Evolutionary conservation across 768 basidiomycete species (phyloP).

Genomic region (Rhizopogon vesiculosus): DNA sequence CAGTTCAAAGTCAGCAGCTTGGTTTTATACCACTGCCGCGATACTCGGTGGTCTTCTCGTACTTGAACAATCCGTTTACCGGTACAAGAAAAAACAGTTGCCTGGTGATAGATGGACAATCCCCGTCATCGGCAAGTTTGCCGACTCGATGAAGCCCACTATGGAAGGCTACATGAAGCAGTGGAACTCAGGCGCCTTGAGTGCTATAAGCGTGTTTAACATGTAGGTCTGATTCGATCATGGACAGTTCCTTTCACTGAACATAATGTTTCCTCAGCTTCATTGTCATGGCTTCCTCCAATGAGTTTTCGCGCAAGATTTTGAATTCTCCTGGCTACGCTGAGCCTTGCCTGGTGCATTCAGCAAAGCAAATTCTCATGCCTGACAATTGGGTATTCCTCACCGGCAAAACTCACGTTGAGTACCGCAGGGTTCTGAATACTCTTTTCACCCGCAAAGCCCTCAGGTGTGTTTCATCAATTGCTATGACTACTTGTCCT

Average conservation of each 20-base stretch:
- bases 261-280: constrained; percentile 52
- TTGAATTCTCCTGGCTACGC: constrained; percentile 90
- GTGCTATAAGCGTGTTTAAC: constrained; percentile 93
- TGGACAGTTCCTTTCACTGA: background rate
- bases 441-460: constrained; percentile 92
- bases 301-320: constrained; percentile 91
- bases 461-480: constrained; percentile 55
- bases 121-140: constrained; percentile 96
- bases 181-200: constrained; percentile 87
- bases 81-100: constrained; percentile 83
- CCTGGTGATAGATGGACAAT: constrained; percentile 92
- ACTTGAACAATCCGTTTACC: constrained; percentile 85
- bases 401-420: constrained; percentile 87
- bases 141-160: constrained; percentile 86
- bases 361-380: constrained; percentile 81
- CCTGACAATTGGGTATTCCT: constrained; percentile 98
- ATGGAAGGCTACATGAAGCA: constrained; percentile 90
- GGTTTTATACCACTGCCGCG: constrained; percentile 68
- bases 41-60: constrained; percentile 71
- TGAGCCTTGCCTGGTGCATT: constrained; percentile 91
- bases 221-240: constrained; percentile 53
- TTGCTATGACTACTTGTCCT: background rate
- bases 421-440: constrained; percentile 90
- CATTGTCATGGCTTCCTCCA: constrained; percentile 97
- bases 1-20: constrained; percentile 25